These are phyloP conservation scores for Mrakia hoshinonis DNA, from an alignment of 768 basidiomycete genomes.

Conservation along the genomic window DNA sequence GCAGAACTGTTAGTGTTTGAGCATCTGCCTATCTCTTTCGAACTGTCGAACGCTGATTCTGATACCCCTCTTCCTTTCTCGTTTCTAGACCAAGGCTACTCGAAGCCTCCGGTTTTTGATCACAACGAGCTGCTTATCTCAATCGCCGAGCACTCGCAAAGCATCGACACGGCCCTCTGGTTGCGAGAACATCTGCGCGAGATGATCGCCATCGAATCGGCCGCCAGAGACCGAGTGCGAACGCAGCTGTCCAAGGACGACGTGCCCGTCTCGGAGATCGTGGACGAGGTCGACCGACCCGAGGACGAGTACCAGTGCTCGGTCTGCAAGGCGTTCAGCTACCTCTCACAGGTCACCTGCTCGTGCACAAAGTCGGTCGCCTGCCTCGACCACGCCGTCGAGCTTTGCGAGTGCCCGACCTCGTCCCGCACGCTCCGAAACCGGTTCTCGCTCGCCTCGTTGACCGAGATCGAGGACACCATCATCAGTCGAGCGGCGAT, in stretches of 20 bases:
- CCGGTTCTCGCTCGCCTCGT: slow-evolving; percentile 69
- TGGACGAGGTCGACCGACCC: slow-evolving; percentile 68
- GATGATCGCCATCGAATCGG: slow-evolving; percentile 79
- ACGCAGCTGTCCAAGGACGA: slow-evolving; percentile 26
- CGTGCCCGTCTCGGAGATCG: slow-evolving; percentile 48
- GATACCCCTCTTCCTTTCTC: not conserved
- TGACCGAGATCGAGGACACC: slow-evolving; percentile 57
- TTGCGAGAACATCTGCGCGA: slow-evolving; percentile 70
- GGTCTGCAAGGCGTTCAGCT: slow-evolving; percentile 87
- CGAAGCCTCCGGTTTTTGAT: slow-evolving; percentile 92
- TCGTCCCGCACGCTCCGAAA: slow-evolving; percentile 59
- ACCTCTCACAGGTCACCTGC: slow-evolving; percentile 84
- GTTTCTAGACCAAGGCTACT: slow-evolving; percentile 65
- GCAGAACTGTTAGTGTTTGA: slow-evolving; percentile 44
- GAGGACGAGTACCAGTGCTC: slow-evolving; percentile 96
- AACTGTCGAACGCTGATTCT: not conserved
- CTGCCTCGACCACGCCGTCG: slow-evolving; percentile 73
- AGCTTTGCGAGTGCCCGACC: slow-evolving; percentile 60
- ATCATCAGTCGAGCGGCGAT: slow-evolving; percentile 63
- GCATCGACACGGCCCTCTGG: slow-evolving; percentile 90
- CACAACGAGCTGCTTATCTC: slow-evolving; percentile 95
- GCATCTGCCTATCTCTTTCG: not conserved
- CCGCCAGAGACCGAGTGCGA: slow-evolving; percentile 57
- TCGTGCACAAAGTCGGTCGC: slow-evolving; percentile 64
- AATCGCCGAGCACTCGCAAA: slow-evolving; percentile 89